phyloP scores from a whole-genome alignment of 1,284 basidiomycete genomes.

The Boletus semigastroideus region DNA sequence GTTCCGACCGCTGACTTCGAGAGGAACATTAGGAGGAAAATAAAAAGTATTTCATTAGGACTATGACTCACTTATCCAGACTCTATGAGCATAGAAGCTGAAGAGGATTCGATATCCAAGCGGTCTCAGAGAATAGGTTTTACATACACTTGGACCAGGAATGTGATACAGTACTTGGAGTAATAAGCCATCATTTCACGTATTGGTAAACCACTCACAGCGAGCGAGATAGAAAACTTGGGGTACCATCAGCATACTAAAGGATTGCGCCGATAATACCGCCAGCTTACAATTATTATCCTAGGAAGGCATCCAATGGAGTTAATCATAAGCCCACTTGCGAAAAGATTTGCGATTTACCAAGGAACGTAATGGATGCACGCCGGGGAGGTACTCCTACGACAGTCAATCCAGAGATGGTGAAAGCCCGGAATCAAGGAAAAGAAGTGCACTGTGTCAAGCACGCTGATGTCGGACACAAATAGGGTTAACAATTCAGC shows the following conservation, averaged over 20 bases:
- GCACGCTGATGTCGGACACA: not conserved
- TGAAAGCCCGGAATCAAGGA: not conserved
- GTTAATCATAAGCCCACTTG: not conserved
- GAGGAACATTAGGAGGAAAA: not conserved
- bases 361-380: not conserved
- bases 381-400: not conserved
- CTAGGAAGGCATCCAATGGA: not conserved
- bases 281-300: not conserved
- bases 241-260: not conserved
- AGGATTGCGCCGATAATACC: no score
- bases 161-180: constrained; percentile 6
- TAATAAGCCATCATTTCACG: not conserved
- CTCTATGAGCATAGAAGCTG: constrained; percentile 11
- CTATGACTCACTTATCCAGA: constrained; percentile 21
- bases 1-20: constrained; percentile 17
- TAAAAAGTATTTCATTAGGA: not conserved
- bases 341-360: not conserved
- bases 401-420: not conserved
- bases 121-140: not conserved
- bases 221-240: not conserved
- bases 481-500: not conserved
- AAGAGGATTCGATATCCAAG: not conserved
- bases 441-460: constrained; percentile 1
- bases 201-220: not conserved
- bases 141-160: constrained; percentile 15